Conservation (phyloP, 176 grass and related monocot genomes). For the Lolium perenne region DNA sequence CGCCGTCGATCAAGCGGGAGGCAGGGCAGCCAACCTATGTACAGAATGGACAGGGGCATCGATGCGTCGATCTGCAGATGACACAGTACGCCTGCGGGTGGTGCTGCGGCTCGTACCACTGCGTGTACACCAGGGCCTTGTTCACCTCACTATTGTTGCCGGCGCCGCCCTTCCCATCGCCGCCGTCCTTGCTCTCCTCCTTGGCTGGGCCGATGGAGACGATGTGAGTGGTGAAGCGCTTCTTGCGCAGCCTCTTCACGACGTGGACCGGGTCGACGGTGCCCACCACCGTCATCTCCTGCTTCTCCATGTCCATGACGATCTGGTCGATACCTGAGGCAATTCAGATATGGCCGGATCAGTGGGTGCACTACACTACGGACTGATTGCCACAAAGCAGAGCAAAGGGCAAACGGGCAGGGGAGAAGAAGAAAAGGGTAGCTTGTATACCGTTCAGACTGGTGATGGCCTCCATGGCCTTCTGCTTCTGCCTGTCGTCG, state of each 20-base stretch:
- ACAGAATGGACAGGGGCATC: background rate
- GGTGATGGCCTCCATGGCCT: constrained; percentile 71
- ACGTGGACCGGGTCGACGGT: constrained; percentile 63
- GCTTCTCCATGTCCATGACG: constrained; percentile 63
- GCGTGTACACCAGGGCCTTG: background rate
- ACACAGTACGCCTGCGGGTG: constrained; percentile 43
- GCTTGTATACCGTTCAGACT: constrained; percentile 47
- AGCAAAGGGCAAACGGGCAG: too few species aligned
- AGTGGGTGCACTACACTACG: too few species aligned
- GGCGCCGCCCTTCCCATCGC: background rate
- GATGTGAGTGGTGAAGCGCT: constrained; percentile 36
- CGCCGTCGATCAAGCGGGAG: too few species aligned
- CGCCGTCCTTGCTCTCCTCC: constrained; percentile 10
- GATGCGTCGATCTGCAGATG: constrained; percentile 51
- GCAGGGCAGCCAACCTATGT: background rate
- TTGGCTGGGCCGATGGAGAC: constrained; percentile 63
- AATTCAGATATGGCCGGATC: too few species aligned
- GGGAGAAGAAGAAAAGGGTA: background rate
- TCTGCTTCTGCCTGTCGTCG: constrained; percentile 76
- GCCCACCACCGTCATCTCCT: constrained; percentile 76
- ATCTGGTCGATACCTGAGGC: constrained; percentile 47
- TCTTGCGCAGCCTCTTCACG: constrained; percentile 58
- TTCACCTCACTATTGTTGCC: background rate
- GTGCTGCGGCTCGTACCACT: background rate
- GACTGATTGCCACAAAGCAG: too few species aligned